phyloP scores from a whole-genome alignment of 106 monocot species.

The Chionographis japonica region DNA sequence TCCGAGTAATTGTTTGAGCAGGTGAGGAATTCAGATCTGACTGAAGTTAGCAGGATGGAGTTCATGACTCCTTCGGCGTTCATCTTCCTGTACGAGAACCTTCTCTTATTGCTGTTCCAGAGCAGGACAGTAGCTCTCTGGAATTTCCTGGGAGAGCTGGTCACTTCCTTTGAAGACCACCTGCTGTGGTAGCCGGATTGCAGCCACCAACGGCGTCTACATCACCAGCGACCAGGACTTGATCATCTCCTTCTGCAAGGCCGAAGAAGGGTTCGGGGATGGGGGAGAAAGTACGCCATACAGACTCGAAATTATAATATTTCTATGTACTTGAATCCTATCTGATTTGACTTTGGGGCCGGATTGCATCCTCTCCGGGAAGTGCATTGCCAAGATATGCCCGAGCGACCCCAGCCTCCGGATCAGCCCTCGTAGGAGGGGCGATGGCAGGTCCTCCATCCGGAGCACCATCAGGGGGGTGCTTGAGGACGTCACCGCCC shows the following conservation, averaged over 20 bases:
- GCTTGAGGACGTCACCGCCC: slow-evolving; percentile 56
- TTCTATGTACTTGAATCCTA: neutral
- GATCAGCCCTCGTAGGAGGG: slow-evolving; percentile 29
- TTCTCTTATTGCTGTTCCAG: slow-evolving; percentile 42
- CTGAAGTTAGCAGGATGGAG: slow-evolving; percentile 34
- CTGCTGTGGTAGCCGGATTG: slow-evolving; percentile 46
- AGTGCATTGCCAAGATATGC: slow-evolving; percentile 62
- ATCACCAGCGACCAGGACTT: slow-evolving; percentile 56
- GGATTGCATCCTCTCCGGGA: slow-evolving; percentile 25
- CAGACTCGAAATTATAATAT: neutral
- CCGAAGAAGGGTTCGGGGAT: slow-evolving; percentile 31
- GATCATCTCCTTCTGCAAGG: slow-evolving; percentile 49
- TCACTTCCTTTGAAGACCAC: slow-evolving; percentile 54
- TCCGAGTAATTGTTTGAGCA: neutral
- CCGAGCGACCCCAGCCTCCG: slow-evolving; percentile 36
- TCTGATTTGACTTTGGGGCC: neutral
- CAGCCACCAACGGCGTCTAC: slow-evolving; percentile 44
- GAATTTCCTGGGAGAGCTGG: slow-evolving; percentile 45
- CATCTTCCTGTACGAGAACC: slow-evolving; percentile 53
- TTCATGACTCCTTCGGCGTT: slow-evolving; percentile 53
- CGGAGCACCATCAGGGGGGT: slow-evolving; percentile 30
- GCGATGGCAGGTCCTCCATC: slow-evolving; percentile 18
- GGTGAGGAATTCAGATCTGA: slow-evolving; percentile 43
- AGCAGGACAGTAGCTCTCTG: slow-evolving; percentile 43
- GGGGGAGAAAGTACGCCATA: slow-evolving; percentile 20